Conservation (phyloP, 345 rosid genomes). For the Streptanthus diversifolius region DNA sequence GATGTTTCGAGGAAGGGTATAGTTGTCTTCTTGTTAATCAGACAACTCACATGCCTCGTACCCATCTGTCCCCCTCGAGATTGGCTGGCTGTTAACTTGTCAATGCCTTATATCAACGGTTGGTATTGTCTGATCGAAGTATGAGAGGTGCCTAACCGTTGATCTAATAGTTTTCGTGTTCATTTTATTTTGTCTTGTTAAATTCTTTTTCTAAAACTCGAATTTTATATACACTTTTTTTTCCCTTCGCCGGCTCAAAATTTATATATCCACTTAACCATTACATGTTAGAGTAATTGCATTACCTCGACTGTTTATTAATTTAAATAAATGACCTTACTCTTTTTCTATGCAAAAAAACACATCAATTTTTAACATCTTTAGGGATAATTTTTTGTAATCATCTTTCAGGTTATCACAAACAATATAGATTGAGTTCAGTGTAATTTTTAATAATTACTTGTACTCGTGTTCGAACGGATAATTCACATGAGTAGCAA, state of each 20-base stretch:
- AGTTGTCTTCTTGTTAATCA: background rate
- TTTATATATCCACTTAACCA: background rate
- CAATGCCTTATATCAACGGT: slow-evolving; percentile 10
- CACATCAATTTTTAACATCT: background rate
- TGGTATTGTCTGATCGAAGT: background rate
- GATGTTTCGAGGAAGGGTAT: background rate
- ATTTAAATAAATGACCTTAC: too few relatives aligned
- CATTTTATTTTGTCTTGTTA: background rate
- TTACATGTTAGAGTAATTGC: background rate
- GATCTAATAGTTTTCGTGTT: slow-evolving; percentile 2
- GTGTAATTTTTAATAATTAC: background rate
- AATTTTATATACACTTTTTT: background rate
- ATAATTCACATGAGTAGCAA: background rate
- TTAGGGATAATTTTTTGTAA: too few relatives aligned
- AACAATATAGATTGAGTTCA: background rate
- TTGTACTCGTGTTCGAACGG: background rate
- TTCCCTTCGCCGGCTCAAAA: background rate
- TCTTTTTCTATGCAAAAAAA: too few relatives aligned
- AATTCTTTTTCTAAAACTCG: background rate
- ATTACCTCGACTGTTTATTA: background rate
- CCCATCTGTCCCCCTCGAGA: background rate
- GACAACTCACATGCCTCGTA: slow-evolving; percentile 13
- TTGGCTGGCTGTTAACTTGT: background rate
- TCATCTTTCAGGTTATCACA: background rate
- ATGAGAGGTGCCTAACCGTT: slow-evolving; percentile 18